Percentiles rank a stretch among this genome's conserved stretches.
Evolutionary conservation across 2,329 filamentous ascomycete species (phyloP).

Genomic region (Sporothrix sp.): DNA sequence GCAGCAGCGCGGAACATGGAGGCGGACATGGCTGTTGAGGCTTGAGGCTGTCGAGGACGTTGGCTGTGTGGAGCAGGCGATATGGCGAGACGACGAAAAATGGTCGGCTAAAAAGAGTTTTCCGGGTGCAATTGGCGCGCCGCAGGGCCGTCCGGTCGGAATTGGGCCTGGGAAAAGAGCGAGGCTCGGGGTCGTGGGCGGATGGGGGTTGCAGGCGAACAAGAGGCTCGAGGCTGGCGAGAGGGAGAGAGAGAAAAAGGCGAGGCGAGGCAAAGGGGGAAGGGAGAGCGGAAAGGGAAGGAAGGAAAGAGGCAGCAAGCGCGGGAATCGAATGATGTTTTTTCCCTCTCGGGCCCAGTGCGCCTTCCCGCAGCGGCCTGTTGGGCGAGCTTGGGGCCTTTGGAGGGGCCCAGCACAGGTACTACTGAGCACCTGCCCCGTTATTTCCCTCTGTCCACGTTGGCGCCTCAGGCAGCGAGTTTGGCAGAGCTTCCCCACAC

Average conservation of each 20-base stretch:
- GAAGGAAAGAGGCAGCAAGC: conserved; percentile 10
- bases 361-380: background rate
- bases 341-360: conserved; percentile 16
- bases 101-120: conserved; percentile 9
- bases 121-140: conserved; percentile 9
- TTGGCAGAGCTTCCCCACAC: conserved; percentile 7
- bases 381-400: too few relatives aligned
- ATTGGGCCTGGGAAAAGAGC: background rate
- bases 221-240: background rate
- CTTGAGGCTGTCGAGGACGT: background rate
- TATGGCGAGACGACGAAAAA: conserved; percentile 11
- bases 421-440: background rate
- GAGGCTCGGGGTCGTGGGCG: background rate
- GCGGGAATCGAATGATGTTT: conserved; percentile 21
- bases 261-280: conserved; percentile 1
- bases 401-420: too few relatives aligned
- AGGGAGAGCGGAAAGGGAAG: conserved; percentile 16
- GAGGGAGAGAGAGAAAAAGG: background rate
- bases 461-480: conserved; percentile 10
- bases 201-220: background rate
- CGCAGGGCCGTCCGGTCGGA: background rate
- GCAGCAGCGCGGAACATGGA: conserved; percentile 61
- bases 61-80: conserved; percentile 7
- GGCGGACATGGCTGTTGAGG: conserved; percentile 34
- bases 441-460: conserved; percentile 5